Evolutionary conservation across 768 basidiomycete genomes (phyloP).

Genomic region (Tricholoma saponaceum): DNA sequence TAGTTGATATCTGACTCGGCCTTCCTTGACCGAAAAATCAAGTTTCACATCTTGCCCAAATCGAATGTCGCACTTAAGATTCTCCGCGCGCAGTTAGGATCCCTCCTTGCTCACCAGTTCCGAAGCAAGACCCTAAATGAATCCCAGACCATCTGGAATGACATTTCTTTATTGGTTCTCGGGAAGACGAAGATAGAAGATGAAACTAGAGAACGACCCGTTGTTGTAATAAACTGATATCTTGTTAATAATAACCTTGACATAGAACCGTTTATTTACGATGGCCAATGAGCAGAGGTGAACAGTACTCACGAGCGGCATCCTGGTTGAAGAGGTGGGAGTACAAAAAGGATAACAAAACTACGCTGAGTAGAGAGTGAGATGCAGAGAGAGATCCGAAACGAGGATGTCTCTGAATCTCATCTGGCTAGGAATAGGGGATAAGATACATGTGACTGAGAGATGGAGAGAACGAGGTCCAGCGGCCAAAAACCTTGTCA

Average conservation of each 20-base stretch:
- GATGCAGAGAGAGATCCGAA: too few relatives aligned
- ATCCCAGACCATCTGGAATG: conserved; percentile 68
- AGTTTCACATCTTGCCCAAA: conserved; percentile 65
- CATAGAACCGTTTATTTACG: too few relatives aligned
- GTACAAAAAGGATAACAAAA: too few relatives aligned
- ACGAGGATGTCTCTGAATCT: too few relatives aligned
- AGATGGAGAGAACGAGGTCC: too few relatives aligned
- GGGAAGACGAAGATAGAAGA: conserved; percentile 45
- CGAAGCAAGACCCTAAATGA: conserved; percentile 55
- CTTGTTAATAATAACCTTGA: background rate
- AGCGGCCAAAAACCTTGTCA: too few relatives aligned
- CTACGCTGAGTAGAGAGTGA: too few relatives aligned
- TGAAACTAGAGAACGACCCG: conserved; percentile 9
- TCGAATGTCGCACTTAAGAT: conserved; percentile 75
- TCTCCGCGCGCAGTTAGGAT: conserved; percentile 60
- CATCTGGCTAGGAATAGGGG: too few relatives aligned
- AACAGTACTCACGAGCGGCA: too few relatives aligned
- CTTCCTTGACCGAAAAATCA: conserved; percentile 83
- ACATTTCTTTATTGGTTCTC: conserved; percentile 59
- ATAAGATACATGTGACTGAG: too few relatives aligned
- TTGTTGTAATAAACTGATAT: conserved; percentile 1
- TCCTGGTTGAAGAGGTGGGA: too few relatives aligned
- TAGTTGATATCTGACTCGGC: conserved; percentile 72
- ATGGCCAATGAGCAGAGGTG: too few relatives aligned
- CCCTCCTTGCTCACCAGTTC: conserved; percentile 62